These are phyloP conservation scores for Fusarium sororula DNA, from an alignment of 2,329 filamentous ascomycete genomes.

Conservation along the genomic window DNA sequence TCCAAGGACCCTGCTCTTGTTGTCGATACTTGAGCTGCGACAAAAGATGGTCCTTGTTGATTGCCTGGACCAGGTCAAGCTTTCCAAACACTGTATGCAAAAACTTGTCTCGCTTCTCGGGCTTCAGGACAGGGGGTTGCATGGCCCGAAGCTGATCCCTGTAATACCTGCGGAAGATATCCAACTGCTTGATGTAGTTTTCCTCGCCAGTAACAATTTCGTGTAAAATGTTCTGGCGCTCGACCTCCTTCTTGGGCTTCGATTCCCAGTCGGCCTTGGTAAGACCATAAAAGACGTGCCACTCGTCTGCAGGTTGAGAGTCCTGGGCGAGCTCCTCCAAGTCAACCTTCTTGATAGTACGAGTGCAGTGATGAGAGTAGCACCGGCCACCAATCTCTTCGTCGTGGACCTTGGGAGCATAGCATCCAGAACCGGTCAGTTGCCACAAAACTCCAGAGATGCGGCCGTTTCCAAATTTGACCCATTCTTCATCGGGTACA, in stretches of 20 bases:
- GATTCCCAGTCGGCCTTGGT: slow-evolving; percentile 78
- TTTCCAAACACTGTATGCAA: slow-evolving; percentile 88
- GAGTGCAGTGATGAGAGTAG: slow-evolving; percentile 92
- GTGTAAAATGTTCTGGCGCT: slow-evolving; percentile 92
- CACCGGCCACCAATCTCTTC: slow-evolving; percentile 77
- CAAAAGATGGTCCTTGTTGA: slow-evolving; percentile 91
- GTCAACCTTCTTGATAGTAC: slow-evolving; percentile 94
- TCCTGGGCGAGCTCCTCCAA: slow-evolving; percentile 78
- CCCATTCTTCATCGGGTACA: slow-evolving; percentile 94
- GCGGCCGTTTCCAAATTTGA: slow-evolving; percentile 84
- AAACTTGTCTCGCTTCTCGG: slow-evolving; percentile 82
- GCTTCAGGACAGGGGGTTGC: slow-evolving; percentile 82
- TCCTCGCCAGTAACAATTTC: slow-evolving; percentile 96
- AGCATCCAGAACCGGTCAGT: slow-evolving; percentile 89
- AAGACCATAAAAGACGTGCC: slow-evolving; percentile 88
- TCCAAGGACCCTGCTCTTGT: slow-evolving; percentile 95
- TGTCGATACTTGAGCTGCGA: slow-evolving; percentile 97
- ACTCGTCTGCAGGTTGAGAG: slow-evolving; percentile 76
- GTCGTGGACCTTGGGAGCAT: slow-evolving; percentile 84
- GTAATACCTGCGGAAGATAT: slow-evolving; percentile 86
- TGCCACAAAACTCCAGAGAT: slow-evolving; percentile 95
- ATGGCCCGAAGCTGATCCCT: slow-evolving; percentile 78
- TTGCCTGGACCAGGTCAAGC: slow-evolving; percentile 85
- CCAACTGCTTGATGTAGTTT: slow-evolving; percentile 86
- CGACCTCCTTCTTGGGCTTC: slow-evolving; percentile 84